These are phyloP conservation scores for Ascochyta lentis DNA, from an alignment of 2,329 filamentous ascomycete species.

Conservation along the genomic window DNA sequence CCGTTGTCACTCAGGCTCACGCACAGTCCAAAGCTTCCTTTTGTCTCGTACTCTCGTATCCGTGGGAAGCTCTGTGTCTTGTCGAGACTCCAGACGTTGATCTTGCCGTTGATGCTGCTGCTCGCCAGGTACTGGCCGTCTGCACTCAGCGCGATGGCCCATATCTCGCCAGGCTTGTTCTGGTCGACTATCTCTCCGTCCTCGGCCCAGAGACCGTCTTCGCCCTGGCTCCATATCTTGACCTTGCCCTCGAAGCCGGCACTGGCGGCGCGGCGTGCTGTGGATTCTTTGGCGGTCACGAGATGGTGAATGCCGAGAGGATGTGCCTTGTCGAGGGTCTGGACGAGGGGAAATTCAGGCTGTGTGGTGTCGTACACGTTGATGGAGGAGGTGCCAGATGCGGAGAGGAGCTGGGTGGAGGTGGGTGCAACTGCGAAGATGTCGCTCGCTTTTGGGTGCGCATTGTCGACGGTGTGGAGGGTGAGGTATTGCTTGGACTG, in stretches of 20 bases:
- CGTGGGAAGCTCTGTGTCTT: slow-evolving; percentile 63
- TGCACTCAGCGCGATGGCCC: slow-evolving; percentile 85
- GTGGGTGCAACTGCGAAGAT: slow-evolving; percentile 86
- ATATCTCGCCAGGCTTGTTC: slow-evolving; percentile 74
- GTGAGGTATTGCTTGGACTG: slow-evolving; percentile 99
- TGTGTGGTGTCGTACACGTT: slow-evolving; percentile 78
- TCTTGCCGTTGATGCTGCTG: slow-evolving; percentile 84
- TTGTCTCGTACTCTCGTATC: slow-evolving; percentile 86
- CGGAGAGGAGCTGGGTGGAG: slow-evolving; percentile 75
- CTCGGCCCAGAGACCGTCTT: slow-evolving; percentile 60
- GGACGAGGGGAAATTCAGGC: slow-evolving; percentile 75
- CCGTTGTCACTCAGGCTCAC: slow-evolving; percentile 83
- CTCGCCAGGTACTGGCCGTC: slow-evolving; percentile 86
- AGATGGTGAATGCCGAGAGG: slow-evolving; percentile 92
- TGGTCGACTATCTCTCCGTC: slow-evolving; percentile 57
- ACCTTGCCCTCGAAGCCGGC: slow-evolving; percentile 90
- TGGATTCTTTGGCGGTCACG: slow-evolving; percentile 72
- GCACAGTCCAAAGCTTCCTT: slow-evolving; percentile 88
- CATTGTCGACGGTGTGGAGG: slow-evolving; percentile 86
- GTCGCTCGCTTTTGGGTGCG: slow-evolving; percentile 72
- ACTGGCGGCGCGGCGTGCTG: slow-evolving; percentile 69
- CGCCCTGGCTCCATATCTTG: slow-evolving; percentile 75
- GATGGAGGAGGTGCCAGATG: slow-evolving; percentile 82
- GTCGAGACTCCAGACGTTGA: slow-evolving; percentile 82
- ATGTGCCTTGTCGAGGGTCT: slow-evolving; percentile 82